Evolutionary conservation across 106 monocot species (phyloP).

Genomic region (Chionographis japonica): DNA sequence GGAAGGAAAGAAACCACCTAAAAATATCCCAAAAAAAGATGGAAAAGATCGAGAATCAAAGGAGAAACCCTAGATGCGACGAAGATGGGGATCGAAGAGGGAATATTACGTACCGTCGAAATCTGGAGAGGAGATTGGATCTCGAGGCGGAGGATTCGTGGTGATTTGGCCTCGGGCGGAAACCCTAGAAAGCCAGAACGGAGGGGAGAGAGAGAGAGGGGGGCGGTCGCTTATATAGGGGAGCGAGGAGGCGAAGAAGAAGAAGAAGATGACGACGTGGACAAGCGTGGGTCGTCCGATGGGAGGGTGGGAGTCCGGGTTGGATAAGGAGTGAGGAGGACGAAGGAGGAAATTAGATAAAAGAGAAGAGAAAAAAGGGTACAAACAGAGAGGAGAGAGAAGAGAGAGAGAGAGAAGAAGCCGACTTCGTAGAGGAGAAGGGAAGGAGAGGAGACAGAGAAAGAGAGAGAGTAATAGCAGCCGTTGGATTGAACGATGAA

Average conservation of each 20-base stretch:
- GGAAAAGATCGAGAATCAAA: background rate
- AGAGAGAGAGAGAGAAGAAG: conserved; percentile 9
- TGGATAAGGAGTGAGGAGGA: conserved; percentile 12
- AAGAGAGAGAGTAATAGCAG: too few relatives aligned
- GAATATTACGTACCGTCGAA: background rate
- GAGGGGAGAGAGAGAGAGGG: conserved; percentile 2
- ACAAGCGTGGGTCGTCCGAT: conserved; percentile 50
- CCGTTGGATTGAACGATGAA: too few relatives aligned
- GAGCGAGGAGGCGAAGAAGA: conserved; percentile 8
- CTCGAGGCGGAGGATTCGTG: too few relatives aligned
- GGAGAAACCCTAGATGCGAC: conserved; percentile 13
- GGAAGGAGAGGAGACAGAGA: background rate
- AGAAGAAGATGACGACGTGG: conserved; percentile 67
- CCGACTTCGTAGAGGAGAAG: background rate
- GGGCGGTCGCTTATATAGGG: conserved; percentile 13
- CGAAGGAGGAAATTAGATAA: conserved; percentile 1
- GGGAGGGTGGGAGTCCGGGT: conserved; percentile 4
- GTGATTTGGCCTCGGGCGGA: background rate
- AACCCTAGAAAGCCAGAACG: conserved; percentile 11
- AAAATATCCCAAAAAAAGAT: conserved; percentile 1
- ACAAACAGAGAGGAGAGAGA: conserved; percentile 1
- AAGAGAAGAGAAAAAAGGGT: background rate
- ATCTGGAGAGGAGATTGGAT: too few relatives aligned
- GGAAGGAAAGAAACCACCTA: background rate
- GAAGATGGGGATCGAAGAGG: background rate